These are phyloP conservation scores for Citrullus colocynthis DNA, from an alignment of 306 rosid genomes.

Conservation along the genomic window DNA sequence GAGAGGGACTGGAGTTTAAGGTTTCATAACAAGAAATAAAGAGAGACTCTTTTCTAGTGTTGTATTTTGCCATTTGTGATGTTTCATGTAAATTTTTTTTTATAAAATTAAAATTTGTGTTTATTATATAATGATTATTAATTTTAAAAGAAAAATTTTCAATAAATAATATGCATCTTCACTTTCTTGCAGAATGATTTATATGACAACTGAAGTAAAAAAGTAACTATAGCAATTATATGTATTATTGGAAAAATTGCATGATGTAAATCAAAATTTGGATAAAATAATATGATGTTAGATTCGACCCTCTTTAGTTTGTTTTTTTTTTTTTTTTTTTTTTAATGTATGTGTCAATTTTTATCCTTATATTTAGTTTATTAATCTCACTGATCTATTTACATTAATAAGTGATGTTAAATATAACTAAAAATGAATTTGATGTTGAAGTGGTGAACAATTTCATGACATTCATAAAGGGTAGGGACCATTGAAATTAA, in stretches of 20 bases:
- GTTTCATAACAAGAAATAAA: constrained; percentile 4
- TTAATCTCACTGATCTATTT: not conserved
- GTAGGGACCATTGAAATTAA: constrained; percentile 1
- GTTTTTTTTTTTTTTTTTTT: not conserved
- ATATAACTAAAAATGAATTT: not conserved
- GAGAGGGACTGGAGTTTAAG: constrained; percentile 3
- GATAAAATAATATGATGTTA: not conserved
- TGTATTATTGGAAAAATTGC: not conserved
- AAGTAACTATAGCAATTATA: not conserved
- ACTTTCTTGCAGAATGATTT: not conserved
- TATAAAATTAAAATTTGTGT: not conserved
- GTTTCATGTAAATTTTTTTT: not conserved
- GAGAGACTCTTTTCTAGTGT: not conserved
- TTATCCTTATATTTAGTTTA: not conserved
- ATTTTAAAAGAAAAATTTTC: not conserved
- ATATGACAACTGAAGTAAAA: not conserved
- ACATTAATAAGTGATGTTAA: not conserved
- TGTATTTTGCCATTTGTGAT: not conserved
- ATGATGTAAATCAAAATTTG: not conserved
- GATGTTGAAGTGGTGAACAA: not conserved
- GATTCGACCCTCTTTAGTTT: not conserved
- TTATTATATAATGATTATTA: not conserved
- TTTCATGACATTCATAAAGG: not conserved
- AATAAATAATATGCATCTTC: not conserved
- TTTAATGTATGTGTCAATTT: not conserved